Percentiles rank a stretch among this genome's conserved stretches.
Evolutionary conservation across 225 moss, liverwort and hornwort species (phyloP).

Genomic region (Polytrichum formosum): DNA sequence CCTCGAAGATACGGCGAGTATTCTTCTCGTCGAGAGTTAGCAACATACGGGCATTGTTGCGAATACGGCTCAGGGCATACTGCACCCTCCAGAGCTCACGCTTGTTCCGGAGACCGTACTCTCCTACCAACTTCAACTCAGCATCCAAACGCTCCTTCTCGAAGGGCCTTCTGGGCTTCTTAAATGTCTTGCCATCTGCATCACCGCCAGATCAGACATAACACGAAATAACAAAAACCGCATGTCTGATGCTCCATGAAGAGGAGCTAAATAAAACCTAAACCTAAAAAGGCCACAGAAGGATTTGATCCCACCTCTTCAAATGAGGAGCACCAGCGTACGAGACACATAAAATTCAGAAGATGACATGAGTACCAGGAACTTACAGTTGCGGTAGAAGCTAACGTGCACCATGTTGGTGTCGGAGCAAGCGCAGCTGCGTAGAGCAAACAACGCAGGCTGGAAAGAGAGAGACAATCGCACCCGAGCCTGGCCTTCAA

Average conservation of each 20-base stretch:
- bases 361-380: background rate
- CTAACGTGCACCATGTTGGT: conserved; percentile 53
- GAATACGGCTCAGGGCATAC: conserved; percentile 59
- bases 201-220: background rate
- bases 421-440: conserved; percentile 9
- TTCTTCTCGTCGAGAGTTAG: conserved; percentile 64
- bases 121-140: conserved; percentile 69
- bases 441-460: background rate
- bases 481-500: conserved; percentile 8
- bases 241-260: background rate
- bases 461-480: conserved; percentile 4
- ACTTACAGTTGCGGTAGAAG: conserved; percentile 67
- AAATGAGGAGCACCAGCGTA: background rate
- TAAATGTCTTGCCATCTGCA: conserved; percentile 74
- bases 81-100: conserved; percentile 71
- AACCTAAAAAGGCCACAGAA: background rate
- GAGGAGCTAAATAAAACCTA: background rate
- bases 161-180: conserved; percentile 70
- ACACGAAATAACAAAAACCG: background rate
- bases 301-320: background rate
- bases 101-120: conserved; percentile 70
- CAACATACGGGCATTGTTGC: conserved; percentile 65
- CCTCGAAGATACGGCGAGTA: conserved; percentile 60
- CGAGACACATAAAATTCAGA: background rate
- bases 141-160: conserved; percentile 75